Conservation (phyloP, 129 eudicot species). For the Saposhnikovia divaricata region DNA sequence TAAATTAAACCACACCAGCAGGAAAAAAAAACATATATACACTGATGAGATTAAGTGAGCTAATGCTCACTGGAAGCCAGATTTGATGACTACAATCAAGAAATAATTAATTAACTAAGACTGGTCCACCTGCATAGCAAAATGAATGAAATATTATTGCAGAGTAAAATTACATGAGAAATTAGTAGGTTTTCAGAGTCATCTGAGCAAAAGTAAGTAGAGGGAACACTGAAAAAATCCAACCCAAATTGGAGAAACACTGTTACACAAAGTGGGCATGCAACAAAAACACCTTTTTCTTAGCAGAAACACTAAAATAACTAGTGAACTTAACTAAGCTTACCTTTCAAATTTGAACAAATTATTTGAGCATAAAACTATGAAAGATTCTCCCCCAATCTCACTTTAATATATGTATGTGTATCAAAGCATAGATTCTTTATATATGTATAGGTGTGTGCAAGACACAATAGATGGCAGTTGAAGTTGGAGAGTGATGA, state of each 20-base stretch:
- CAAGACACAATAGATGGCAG: background rate
- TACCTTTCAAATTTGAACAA: background rate
- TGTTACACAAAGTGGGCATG: slow-evolving; percentile 10
- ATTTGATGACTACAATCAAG: background rate
- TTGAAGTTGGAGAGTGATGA: background rate
- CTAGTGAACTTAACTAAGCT: background rate
- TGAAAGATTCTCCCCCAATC: background rate
- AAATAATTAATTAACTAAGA: background rate
- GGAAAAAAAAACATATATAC: background rate
- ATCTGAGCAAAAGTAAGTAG: slow-evolving; percentile 9
- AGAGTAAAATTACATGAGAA: background rate
- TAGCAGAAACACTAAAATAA: background rate
- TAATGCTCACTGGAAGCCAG: background rate
- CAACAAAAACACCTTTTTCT: slow-evolving; percentile 12
- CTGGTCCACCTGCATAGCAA: background rate
- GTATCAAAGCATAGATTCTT: background rate
- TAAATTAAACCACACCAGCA: background rate
- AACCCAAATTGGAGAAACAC: background rate
- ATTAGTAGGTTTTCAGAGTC: slow-evolving; percentile 4
- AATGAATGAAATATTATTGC: slow-evolving; percentile 5
- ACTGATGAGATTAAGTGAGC: background rate
- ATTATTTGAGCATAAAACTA: background rate
- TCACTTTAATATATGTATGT: background rate
- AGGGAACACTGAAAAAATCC: background rate
- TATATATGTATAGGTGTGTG: background rate